phyloP scores from a whole-genome alignment of 352 stramenopile species.

The Phytophthora foliorum region DNA sequence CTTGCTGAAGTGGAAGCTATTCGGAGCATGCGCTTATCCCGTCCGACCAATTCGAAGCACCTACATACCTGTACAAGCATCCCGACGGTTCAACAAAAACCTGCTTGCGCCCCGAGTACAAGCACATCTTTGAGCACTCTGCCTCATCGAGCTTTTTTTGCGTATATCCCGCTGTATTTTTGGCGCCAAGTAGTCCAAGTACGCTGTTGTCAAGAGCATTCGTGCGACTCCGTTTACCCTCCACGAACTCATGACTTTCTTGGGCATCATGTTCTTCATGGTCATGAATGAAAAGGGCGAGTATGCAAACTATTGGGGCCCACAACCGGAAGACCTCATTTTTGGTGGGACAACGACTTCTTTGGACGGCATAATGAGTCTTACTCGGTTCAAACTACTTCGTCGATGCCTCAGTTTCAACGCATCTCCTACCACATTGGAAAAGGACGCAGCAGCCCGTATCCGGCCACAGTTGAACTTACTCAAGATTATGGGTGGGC shows the following conservation, averaged over 20 bases:
- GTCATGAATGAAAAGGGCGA: conserved; percentile 1
- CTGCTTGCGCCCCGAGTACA: background rate
- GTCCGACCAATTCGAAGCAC: no score
- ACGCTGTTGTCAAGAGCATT: conserved; percentile 1
- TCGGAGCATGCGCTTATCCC: no score
- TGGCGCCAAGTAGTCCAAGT: conserved; percentile 2
- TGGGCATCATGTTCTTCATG: conserved; percentile 9
- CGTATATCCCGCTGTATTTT: conserved; percentile 4
- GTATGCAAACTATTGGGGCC: background rate
- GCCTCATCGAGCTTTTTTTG: background rate
- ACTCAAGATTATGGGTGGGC: background rate
- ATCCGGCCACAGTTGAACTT: no score
- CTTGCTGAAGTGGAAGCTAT: no score
- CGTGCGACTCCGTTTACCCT: background rate
- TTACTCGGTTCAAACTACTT: conserved; percentile 12
- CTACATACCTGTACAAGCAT: background rate
- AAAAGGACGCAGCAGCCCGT: background rate
- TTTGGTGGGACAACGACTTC: conserved; percentile 4
- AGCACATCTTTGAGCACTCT: background rate
- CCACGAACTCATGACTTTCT: background rate
- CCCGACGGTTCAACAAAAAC: background rate
- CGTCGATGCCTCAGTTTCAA: background rate
- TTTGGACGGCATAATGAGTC: background rate
- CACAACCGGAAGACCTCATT: background rate
- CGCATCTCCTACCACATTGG: background rate